Base-by-base conservation (phyloP, 2,329 filamentous ascomycete genomes). In the Pezicula rhizophila region DNA sequence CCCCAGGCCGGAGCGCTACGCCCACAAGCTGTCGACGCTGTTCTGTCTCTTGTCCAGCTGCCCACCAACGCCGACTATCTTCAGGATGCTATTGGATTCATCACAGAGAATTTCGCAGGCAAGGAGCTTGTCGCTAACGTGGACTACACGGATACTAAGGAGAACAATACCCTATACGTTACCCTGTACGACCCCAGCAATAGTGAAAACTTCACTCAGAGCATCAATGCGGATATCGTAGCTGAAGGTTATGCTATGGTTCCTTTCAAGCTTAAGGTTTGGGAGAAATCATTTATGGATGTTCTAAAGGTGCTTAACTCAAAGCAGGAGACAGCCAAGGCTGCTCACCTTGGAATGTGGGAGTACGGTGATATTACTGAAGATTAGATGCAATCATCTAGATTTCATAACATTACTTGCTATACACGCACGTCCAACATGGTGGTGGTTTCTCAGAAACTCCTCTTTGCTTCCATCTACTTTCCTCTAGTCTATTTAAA, bases 281-380 rank as follows among this genome's bases (percentile, higher is more conserved):
- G 91, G 87, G 93, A 97, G 76, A 79, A 85, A 48, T 82, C 81
- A 8, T 87, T 88, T 41, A 78, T 78, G 49, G 78, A 87, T 31
- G 81, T 90, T 39, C 70, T 96, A 54, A 79, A 82, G 67, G 79
- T 80, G 59, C 72, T 96, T 53, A 84, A 80, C 63, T 78, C 85
- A 67, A 79, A 85, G 45, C 85, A 95, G 74, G 75, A 78, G 33
- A 76, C 85, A 67, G 92, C 92, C 4, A 96, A 95, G 79, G 74
- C 79, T 48, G 82, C 84, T 49, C 81, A 90, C 54, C 76, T 82
- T 57, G 93, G 93, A 39, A 93, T 96, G 79, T 99, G 92, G 91
- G 93, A 99, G 78, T 99, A 97, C 69, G 93, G 93, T 59, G 93
- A 97, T 67, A 77, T 96, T 64, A 95, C 89, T 12, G 91, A 96